Percentiles rank a stretch among this genome's conserved stretches.
Evolutionary conservation across 441 rosid genomes (phyloP).

Genomic region (Adansonia rubrostipa): DNA sequence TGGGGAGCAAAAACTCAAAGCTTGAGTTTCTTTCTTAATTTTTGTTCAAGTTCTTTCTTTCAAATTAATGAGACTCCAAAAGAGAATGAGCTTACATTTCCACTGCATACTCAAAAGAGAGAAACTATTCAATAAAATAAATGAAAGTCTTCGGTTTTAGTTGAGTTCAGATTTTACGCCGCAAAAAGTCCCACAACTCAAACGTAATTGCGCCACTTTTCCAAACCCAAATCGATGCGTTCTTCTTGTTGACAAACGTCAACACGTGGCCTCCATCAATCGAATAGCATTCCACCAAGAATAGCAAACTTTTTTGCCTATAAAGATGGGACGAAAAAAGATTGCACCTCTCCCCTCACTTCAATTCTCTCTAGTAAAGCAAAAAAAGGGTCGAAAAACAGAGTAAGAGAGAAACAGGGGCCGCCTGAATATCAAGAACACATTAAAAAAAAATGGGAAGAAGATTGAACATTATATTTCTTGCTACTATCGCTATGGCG

Average conservation of each 20-base stretch:
- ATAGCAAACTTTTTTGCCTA: conserved; percentile 1
- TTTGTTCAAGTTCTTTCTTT: not conserved
- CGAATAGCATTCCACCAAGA: not conserved
- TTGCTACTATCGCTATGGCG: conserved; percentile 30
- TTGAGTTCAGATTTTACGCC: conserved; percentile 1
- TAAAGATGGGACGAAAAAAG: conserved; percentile 9
- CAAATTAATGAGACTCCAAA: not conserved
- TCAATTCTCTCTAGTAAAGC: not conserved
- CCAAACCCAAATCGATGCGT: not conserved
- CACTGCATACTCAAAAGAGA: not conserved
- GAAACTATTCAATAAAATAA: not conserved
- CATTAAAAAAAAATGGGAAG: conserved; percentile 36
- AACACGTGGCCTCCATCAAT: not conserved
- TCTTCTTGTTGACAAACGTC: not conserved
- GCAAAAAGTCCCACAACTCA: conserved; percentile 15
- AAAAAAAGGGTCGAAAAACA: conserved; percentile 11
- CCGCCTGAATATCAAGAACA: conserved; percentile 36
- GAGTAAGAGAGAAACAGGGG: conserved; percentile 34
- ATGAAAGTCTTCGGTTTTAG: conserved; percentile 1
- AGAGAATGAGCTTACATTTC: not conserved
- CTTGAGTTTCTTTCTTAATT: not conserved
- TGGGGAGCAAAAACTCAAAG: not conserved
- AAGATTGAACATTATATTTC: conserved; percentile 16
- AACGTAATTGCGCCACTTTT: not conserved
- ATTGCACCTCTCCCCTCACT: not conserved